Evolutionary conservation across 129 eudicot species (phyloP).

Genomic region (Flaveria sonorensis): DNA sequence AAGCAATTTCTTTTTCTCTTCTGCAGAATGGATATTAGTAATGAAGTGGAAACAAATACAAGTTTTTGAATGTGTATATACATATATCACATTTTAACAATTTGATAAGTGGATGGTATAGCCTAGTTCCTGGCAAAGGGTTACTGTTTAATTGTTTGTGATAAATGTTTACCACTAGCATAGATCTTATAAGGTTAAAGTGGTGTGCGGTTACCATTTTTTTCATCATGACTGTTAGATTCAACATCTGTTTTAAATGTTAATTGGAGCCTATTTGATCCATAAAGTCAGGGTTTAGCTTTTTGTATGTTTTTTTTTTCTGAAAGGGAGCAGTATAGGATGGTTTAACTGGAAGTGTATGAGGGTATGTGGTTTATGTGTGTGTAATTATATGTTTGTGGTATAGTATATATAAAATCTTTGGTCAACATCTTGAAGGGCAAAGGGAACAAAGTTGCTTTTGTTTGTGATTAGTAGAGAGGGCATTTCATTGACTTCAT

Average conservation of each 20-base stretch:
- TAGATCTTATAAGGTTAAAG: neutral
- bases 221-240: neutral
- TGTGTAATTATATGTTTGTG: conserved; percentile 4
- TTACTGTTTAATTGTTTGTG: conserved; percentile 5
- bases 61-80: neutral
- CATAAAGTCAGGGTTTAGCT: neutral
- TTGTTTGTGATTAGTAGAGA: conserved; percentile 21
- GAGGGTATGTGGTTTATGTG: neutral
- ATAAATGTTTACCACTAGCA: neutral
- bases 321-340: neutral
- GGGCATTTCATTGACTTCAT: conserved; percentile 7
- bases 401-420: conserved; percentile 12
- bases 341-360: conserved; percentile 5
- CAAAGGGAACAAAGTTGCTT: conserved; percentile 1
- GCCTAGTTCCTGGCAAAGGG: neutral
- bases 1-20: neutral
- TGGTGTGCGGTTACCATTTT: neutral
- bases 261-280: neutral
- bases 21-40: neutral
- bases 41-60: neutral
- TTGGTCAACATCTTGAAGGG: conserved; percentile 13
- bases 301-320: too few relatives aligned
- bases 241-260: neutral
- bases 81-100: neutral
- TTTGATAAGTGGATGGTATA: neutral